These are phyloP conservation scores for Grammothele lineata DNA, from an alignment of 768 basidiomycete genomes.

Conservation along the genomic window DNA sequence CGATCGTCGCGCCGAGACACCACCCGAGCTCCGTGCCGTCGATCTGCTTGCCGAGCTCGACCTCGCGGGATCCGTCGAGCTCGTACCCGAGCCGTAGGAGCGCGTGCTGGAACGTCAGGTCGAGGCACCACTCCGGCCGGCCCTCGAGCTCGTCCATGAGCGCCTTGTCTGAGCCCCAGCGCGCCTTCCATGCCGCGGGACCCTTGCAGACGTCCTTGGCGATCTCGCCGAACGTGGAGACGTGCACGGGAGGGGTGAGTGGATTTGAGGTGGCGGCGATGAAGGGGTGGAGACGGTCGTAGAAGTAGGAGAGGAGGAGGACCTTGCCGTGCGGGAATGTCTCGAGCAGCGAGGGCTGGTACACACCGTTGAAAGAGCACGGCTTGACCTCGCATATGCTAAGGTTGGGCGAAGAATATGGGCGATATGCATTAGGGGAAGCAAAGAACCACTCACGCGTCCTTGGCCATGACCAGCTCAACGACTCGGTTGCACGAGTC, in stretches of 20 bases:
- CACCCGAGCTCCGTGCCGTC: slow-evolving; percentile 90
- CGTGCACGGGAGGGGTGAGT: slow-evolving; percentile 23
- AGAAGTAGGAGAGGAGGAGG: slow-evolving; percentile 96
- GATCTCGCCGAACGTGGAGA: slow-evolving; percentile 57
- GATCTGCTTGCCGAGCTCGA: slow-evolving; percentile 83
- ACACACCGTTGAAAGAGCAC: slow-evolving; percentile 96
- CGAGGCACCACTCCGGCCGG: slow-evolving; percentile 93
- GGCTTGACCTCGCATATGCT: slow-evolving; percentile 89
- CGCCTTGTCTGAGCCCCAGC: slow-evolving; percentile 40
- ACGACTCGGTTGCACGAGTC: slow-evolving; percentile 82
- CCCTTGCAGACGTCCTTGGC: slow-evolving; percentile 77
- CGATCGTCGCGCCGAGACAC: slow-evolving; percentile 83
- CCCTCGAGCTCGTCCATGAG: slow-evolving; percentile 69
- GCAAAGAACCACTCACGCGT: slow-evolving; percentile 57
- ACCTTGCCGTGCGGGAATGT: slow-evolving; percentile 84
- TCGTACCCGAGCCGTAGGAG: slow-evolving; percentile 89
- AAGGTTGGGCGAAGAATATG: neutral
- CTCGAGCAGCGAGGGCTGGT: slow-evolving; percentile 89
- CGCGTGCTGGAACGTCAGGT: slow-evolving; percentile 93
- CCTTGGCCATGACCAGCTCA: slow-evolving; percentile 90
- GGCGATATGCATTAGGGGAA: neutral
- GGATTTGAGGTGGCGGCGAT: slow-evolving; percentile 32
- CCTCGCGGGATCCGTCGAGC: slow-evolving; percentile 62
- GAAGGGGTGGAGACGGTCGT: slow-evolving; percentile 86
- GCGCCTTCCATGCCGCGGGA: slow-evolving; percentile 48